Conservation (phyloP, 2,329 filamentous ascomycete genomes). For the Pseudogymnoascus sp. region DNA sequence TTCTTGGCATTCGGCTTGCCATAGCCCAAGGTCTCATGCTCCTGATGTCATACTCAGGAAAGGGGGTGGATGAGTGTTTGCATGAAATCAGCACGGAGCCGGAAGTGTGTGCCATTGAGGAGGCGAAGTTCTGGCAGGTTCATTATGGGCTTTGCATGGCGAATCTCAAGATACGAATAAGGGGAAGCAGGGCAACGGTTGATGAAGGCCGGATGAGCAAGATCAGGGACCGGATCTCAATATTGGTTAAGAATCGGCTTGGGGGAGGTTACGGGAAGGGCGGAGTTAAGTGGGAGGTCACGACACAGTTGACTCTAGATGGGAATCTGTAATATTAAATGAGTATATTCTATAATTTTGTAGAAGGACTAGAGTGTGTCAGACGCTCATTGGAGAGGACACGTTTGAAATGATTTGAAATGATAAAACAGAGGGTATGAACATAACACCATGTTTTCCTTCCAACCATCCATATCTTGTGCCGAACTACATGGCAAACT, state of each 20-base stretch:
- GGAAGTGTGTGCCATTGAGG: constrained; percentile 68
- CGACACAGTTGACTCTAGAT: constrained; percentile 57
- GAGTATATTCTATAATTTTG: constrained; percentile 1
- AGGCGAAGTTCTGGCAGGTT: constrained; percentile 96
- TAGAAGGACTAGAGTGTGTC: neutral
- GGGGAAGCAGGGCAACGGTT: constrained; percentile 48
- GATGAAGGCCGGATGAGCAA: constrained; percentile 66
- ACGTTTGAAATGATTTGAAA: constrained; percentile 6
- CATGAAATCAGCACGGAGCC: constrained; percentile 78
- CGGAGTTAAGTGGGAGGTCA: constrained; percentile 87
- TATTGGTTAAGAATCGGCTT: constrained; percentile 75
- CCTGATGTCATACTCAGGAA: constrained; percentile 71
- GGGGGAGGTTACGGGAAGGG: constrained; percentile 82
- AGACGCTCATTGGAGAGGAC: neutral
- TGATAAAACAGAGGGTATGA: constrained; percentile 7
- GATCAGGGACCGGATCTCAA: constrained; percentile 67
- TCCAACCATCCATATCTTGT: neutral
- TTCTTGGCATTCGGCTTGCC: constrained; percentile 74
- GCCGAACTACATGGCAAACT: constrained; percentile 4
- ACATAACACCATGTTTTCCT: neutral
- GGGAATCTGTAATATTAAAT: constrained; percentile 11
- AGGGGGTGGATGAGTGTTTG: constrained; percentile 52
- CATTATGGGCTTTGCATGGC: constrained; percentile 97
- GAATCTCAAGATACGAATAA: constrained; percentile 73
- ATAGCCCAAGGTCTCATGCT: constrained; percentile 87